Base-by-base conservation (phyloP, 2,329 filamentous ascomycete genomes). In the Aspergillus persii region DNA sequence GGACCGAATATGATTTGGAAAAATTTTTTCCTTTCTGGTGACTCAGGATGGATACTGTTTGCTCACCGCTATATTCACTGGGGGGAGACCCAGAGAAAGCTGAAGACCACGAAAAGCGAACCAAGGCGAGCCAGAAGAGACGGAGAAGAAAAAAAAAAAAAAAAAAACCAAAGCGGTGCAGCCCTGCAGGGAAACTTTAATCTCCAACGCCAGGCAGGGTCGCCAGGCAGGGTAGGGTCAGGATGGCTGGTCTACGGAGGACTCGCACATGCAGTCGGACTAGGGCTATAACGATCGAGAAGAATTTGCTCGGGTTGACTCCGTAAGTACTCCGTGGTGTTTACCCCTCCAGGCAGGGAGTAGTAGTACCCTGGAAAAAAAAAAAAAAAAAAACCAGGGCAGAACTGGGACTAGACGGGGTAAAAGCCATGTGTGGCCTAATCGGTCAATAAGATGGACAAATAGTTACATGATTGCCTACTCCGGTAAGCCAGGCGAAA, bases 381-480 rank as follows among this genome's bases (percentile, higher is more conserved):
- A 2, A 15, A 5, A 39, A 12, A 39, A 39, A 39, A 12, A 12
- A 12, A 15, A 39, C 30, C 36, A 39, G 36, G 11, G 11, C n/a
- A 15, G 36, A 5, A n/a, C 4, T 15, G 33, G 33, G 33, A 11
- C 33, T 36, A 12, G 11, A 36, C 33, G 33, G 31, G 33, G 33
- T 36, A 36, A 7, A 36, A 12, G 2, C 33, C 36, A n/a, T n/a
- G 36, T 3, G n/a, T 41, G 36, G 36, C 36, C 36, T 41, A 41
- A 41, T 41, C 36, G 36, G 36, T 41, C 36, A 15, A 3, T 12
- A 41, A 6, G 36, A 41, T 41, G 36, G 36, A 41, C 36, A 41
- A 41, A 66, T 64, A 62, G 60, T 64, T 61, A 64, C 63, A 63
- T 26, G 26, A 54, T 63, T 60, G 47, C 63, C 57, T 30, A 56